Conservation (phyloP, 225 moss, liverwort and hornwort species). For the Pseudisothecium myosuroides region DNA sequence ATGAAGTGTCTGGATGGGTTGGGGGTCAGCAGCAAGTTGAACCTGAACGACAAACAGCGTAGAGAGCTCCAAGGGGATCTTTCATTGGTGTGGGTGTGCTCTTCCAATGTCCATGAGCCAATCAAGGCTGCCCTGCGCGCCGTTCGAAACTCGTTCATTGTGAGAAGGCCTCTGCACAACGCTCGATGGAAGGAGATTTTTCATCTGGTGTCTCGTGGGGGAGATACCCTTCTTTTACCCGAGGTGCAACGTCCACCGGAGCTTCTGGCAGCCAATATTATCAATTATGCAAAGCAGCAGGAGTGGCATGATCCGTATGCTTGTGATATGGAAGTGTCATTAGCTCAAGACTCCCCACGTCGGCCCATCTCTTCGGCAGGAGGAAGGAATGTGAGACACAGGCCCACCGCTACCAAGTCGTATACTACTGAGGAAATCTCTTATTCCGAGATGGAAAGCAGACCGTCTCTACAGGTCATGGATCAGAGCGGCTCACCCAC, state of each 20-base stretch:
- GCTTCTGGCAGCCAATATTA: conserved; percentile 19
- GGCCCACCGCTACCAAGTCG: conserved; percentile 26
- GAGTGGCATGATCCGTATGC: conserved; percentile 45
- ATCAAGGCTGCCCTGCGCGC: conserved; percentile 44
- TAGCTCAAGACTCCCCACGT: conserved; percentile 4
- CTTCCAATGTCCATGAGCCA: conserved; percentile 53
- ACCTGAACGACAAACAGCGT: conserved; percentile 12
- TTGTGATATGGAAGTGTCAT: conserved; percentile 15
- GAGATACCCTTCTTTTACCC: neutral
- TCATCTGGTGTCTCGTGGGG: conserved; percentile 27
- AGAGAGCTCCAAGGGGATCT: conserved; percentile 21
- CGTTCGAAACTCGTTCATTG: conserved; percentile 53
- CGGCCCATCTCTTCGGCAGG: neutral
- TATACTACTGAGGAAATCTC: conserved; percentile 25
- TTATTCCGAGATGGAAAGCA: conserved; percentile 23
- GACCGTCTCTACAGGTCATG: neutral
- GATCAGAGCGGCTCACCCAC: conserved; percentile 8
- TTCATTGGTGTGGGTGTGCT: conserved; percentile 55
- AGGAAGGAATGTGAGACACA: conserved; percentile 18
- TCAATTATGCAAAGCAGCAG: conserved; percentile 45
- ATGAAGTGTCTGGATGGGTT: conserved; percentile 17
- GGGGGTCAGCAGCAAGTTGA: conserved; percentile 32
- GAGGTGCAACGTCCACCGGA: conserved; percentile 12
- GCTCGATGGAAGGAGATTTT: conserved; percentile 63
- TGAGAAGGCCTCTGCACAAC: conserved; percentile 58